Evolutionary conservation across 1,284 basidiomycete genomes (phyloP).

Genomic region (Ustilago crameri): DNA sequence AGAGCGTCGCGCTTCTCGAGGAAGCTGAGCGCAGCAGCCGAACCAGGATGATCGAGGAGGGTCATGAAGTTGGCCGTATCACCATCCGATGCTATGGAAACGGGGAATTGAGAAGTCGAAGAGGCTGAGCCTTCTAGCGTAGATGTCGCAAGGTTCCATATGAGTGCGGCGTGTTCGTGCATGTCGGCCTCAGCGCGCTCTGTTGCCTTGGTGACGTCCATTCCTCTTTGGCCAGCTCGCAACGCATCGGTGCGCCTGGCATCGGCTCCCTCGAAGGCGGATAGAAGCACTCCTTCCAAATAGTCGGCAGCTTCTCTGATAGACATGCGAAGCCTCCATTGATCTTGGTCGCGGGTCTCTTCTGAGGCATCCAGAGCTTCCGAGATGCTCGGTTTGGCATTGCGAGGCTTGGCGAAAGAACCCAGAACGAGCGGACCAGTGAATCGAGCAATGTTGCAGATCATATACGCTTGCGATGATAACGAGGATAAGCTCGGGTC

Average conservation of each 20-base stretch:
- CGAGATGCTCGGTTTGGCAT: background rate
- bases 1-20: slow-evolving; percentile 93
- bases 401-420: slow-evolving; percentile 18
- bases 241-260: slow-evolving; percentile 70
- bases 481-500: slow-evolving; percentile 34
- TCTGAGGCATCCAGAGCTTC: background rate
- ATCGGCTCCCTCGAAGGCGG: slow-evolving; percentile 85
- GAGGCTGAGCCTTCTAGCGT: slow-evolving; percentile 7
- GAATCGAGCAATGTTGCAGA: slow-evolving; percentile 79
- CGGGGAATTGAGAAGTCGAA: background rate
- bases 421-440: slow-evolving; percentile 72
- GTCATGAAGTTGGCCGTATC: slow-evolving; percentile 84
- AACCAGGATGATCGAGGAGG: slow-evolving; percentile 68
- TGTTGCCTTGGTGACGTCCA: slow-evolving; percentile 43
- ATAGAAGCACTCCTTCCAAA: slow-evolving; percentile 84
- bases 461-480: slow-evolving; percentile 59
- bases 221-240: slow-evolving; percentile 38
- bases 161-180: slow-evolving; percentile 35
- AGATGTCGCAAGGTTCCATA: slow-evolving; percentile 33
- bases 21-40: slow-evolving; percentile 73
- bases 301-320: slow-evolving; percentile 76
- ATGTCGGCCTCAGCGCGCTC: slow-evolving; percentile 43
- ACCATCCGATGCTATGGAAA: slow-evolving; percentile 72
- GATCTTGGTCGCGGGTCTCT: slow-evolving; percentile 17
- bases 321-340: slow-evolving; percentile 30